Evolutionary conservation across 2,329 filamentous ascomycete genomes (phyloP), one percentile per base, ranked within the genome.

Genomic region (Aspergillus sp.): DNA sequence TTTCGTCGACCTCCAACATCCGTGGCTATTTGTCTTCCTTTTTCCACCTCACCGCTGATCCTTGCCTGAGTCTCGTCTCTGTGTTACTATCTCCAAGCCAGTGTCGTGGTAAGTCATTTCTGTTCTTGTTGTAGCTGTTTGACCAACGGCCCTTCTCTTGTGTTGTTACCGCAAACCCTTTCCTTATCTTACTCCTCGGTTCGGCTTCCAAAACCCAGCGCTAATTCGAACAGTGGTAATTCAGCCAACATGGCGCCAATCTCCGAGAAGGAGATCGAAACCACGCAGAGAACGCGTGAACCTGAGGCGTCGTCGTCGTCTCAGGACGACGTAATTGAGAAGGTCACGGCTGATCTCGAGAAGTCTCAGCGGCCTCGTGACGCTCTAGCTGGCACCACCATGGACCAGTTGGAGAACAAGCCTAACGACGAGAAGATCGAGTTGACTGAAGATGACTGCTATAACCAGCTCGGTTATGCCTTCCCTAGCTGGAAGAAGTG

Each of bases 401-500:
- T 64, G 11, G 54, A 64, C 38, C 68, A 72, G 48, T 54, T 70
- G 7, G 70, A 72, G 53, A 55, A 67, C 51, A 59, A 66, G 5
- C 51, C 55, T 1, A 50, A 63, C 3, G 65, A 69, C 4, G 65
- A 69, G 7, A 72, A 74, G 38, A 55, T 70, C 44, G 62, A 66
- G 58, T 66, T 85, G 52, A 80, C 75, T 0, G 80, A 83, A 63
- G 78, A 81, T 34, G 86, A 89, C 64, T 89, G 86, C 73, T 87
- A 86, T 70, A 79, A 83, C 18, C 80, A 89, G 66, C 79, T 91
- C 0, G 87, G 86, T 51, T 90, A 81, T 68, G 77, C 78, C 8
- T 90, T 84, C 61, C 76, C 86, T 0, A 71, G 62, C 12, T 81
- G 75, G 76, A 88, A 85, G 75, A 91, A 91, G 75, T 91, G 88